Percentiles rank a stretch among this genome's conserved stretches.
Conservation (phyloP, 257 asterid species). For the Voacanga thouarsii region DNA sequence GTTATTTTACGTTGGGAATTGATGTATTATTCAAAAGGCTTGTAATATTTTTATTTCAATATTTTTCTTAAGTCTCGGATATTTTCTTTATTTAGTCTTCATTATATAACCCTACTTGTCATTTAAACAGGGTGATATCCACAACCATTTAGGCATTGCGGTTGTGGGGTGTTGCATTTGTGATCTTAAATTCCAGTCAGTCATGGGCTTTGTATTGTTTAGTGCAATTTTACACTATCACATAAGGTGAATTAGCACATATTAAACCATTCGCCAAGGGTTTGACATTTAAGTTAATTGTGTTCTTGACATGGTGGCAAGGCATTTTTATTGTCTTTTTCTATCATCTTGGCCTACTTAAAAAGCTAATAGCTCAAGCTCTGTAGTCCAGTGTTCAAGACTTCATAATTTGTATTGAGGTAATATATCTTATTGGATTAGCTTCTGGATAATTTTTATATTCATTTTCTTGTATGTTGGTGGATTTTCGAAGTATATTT, state of each 20-base stretch:
- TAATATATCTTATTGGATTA: slow-evolving; percentile 39
- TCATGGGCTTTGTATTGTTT: slow-evolving; percentile 98
- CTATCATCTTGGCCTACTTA: slow-evolving; percentile 65
- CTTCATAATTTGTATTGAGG: slow-evolving; percentile 97
- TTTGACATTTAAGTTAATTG: slow-evolving; percentile 92
- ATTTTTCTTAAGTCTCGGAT: no score
- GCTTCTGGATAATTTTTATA: slow-evolving; percentile 8
- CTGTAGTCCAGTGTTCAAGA: slow-evolving; percentile 83
- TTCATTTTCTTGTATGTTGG: background rate
- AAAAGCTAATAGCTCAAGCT: slow-evolving; percentile 85
- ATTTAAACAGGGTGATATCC: no score
- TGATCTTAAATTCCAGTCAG: slow-evolving; percentile 92
- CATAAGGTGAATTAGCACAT: slow-evolving; percentile 87
- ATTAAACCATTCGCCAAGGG: slow-evolving; percentile 89
- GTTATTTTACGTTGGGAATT: no score
- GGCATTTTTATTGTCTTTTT: slow-evolving; percentile 90
- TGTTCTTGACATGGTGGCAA: slow-evolving; percentile 99
- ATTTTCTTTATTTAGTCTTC: no score
- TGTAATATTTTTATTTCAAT: no score
- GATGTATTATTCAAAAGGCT: no score
- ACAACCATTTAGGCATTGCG: no score
- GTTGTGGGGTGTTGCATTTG: no score
- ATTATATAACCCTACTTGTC: no score
- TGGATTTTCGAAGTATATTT: background rate
- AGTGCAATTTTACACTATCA: slow-evolving; percentile 84